Base-by-base conservation (phyloP, 2,329 filamentous ascomycete species). In the Lasiodiplodia sp. region DNA sequence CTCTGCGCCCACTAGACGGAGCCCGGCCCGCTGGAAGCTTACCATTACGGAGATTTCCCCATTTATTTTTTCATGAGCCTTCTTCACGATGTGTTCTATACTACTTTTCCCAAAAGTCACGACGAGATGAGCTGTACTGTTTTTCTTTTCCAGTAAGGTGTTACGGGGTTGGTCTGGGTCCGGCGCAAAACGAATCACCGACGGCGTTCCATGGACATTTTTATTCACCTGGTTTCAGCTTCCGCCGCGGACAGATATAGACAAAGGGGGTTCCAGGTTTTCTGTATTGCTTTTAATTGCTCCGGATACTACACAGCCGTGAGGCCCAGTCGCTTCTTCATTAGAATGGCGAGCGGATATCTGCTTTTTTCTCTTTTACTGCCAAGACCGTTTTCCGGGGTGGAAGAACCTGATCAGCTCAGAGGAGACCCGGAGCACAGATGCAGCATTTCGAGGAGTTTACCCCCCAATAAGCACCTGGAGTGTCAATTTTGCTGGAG, bases 1-100 rank as follows among this genome's bases (percentile, higher is more conserved):
- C 76, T 80, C 28, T 77, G 77, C 70, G 78, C 79, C 53, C 79
- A 79, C 73, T 79, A 78, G 72, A 53, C 56, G 47, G 53, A 55
- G 40, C 40, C 57, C 63, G 34, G 52, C 38, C 55, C 28, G 57
- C 28, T 66, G 49, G 51, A 57, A 21, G 28, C 25, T 47, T 44
- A 60, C 55, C 38, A 47, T 58, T 55, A 63, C 56, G 72, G 71
- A 73, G 58, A 25, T 64, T 60, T 70, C 69, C 66, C 71, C 25
- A 58, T 44, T 52, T 71, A 21, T 44, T 44, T 44, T 47, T 47
- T 74, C 73, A 70, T 18, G 60, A 64, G 72, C 58, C 73, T 77
- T 78, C 72, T 75, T 71, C 53, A 76, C 72, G 70, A 77, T 78
- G 73, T 78, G 73, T 77, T 75, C 69, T 72, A 73, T 71, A 69